Evolutionary conservation across 2,329 filamentous ascomycete genomes (phyloP).

Genomic region (Ophiostoma sp.): DNA sequence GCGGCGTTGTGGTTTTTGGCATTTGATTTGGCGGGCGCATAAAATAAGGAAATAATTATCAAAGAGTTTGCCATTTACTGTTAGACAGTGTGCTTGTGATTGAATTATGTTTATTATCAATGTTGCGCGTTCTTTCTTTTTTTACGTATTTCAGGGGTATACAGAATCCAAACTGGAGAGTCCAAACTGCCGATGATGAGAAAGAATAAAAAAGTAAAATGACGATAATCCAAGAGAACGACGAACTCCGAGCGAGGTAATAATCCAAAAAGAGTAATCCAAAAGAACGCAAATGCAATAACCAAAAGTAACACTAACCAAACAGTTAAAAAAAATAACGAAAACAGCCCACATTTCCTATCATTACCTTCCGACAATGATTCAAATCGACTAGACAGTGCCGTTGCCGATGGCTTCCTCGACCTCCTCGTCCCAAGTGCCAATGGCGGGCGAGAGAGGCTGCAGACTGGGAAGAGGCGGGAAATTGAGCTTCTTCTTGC

Average conservation of each 20-base stretch:
- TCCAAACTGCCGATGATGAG: not conserved
- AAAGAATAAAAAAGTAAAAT: not conserved
- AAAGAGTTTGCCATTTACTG: not conserved
- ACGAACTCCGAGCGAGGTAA: not conserved
- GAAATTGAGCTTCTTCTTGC: conserved; percentile 25
- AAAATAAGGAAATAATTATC: not conserved
- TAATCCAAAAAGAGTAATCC: not conserved
- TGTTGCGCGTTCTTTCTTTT: not conserved
- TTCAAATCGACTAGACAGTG: not conserved
- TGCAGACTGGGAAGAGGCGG: conserved; percentile 30
- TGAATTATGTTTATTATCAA: not conserved
- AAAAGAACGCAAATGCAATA: not conserved
- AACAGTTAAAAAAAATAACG: not conserved
- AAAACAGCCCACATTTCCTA: not conserved
- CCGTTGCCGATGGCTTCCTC: conserved; percentile 45
- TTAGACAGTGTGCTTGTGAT: not conserved
- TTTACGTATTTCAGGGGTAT: conserved; percentile 1
- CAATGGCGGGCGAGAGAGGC: conserved; percentile 42
- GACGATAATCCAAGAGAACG: not conserved
- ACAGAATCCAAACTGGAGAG: not conserved
- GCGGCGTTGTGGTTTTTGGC: not conserved
- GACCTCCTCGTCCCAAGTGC: conserved; percentile 62
- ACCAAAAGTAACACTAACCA: not conserved
- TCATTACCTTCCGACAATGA: not conserved
- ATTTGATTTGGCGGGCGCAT: not conserved